Evolutionary conservation across 2,329 filamentous ascomycete genomes (phyloP).

Genomic region (Byssochlamys sp.): DNA sequence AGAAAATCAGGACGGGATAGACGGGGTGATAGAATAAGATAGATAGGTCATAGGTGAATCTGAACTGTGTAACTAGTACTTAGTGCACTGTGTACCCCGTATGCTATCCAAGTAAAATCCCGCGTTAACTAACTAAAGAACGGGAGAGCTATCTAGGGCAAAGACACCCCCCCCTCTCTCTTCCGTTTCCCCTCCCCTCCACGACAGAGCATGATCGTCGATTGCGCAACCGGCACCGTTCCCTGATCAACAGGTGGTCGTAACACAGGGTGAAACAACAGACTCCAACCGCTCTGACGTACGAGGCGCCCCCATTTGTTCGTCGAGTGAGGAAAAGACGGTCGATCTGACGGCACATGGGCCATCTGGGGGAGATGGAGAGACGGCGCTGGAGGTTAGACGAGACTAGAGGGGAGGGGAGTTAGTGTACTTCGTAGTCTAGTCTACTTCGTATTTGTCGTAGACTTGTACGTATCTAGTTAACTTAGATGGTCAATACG

Average conservation of each 20-base stretch:
- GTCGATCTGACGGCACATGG: background rate
- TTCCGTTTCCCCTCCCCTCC: background rate
- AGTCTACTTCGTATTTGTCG: too few species aligned
- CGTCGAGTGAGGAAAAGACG: background rate
- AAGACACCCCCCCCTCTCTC: too few species aligned
- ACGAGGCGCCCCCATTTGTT: background rate
- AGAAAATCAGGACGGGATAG: too few species aligned
- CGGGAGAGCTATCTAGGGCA: too few species aligned
- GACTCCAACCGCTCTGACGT: background rate
- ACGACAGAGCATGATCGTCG: background rate
- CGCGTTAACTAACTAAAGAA: too few species aligned
- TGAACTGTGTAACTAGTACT: too few species aligned
- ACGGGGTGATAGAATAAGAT: too few species aligned
- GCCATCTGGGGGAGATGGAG: background rate
- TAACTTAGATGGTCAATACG: too few species aligned
- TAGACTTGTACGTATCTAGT: too few species aligned
- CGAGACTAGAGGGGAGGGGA: background rate
- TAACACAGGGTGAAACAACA: background rate
- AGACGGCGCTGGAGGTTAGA: background rate
- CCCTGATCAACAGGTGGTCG: background rate
- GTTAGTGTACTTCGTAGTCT: background rate
- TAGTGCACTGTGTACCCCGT: too few species aligned
- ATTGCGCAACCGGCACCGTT: background rate
- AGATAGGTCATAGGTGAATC: too few species aligned
- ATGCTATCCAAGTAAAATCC: too few species aligned